Percentiles rank a stretch among this genome's conserved stretches.
Conservation (phyloP, 768 basidiomycete species). For the Tephrocybe sp. region DNA sequence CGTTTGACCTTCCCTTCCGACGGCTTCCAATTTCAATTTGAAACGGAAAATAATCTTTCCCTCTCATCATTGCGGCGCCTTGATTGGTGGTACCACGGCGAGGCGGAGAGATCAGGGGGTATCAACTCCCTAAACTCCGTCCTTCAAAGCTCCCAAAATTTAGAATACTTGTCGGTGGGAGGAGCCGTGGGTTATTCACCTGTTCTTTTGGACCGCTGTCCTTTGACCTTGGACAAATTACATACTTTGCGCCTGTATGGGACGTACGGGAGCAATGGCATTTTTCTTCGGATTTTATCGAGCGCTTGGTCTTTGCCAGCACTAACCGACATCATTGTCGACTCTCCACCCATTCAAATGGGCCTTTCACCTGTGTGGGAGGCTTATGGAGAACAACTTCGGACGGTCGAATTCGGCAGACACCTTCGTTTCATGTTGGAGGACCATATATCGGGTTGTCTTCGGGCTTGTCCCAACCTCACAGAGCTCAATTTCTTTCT, state of each 20-base stretch:
- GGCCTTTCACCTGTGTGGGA: conserved; percentile 50
- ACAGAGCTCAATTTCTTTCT: conserved; percentile 56
- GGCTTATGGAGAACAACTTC: conserved; percentile 48
- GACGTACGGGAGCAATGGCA: conserved; percentile 44
- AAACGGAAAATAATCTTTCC: conserved; percentile 44
- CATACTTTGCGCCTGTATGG: conserved; percentile 52
- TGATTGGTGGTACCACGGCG: conserved; percentile 67
- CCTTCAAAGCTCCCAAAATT: conserved; percentile 50
- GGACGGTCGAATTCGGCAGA: conserved; percentile 57
- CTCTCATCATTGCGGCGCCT: conserved; percentile 57
- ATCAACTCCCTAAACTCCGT: conserved; percentile 61
- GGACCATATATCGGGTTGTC: conserved; percentile 47
- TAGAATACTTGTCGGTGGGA: conserved; percentile 59
- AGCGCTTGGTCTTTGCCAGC: conserved; percentile 52
- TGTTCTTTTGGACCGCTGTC: conserved; percentile 20
- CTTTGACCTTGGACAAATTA: conserved; percentile 43
- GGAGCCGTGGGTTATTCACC: conserved; percentile 37
- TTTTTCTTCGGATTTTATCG: conserved; percentile 49
- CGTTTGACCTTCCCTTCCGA: conserved; percentile 24
- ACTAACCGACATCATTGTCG: conserved; percentile 51
- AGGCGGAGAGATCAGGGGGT: conserved; percentile 62
- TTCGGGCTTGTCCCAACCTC: conserved; percentile 46
- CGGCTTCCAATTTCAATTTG: conserved; percentile 50
- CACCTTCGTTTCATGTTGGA: conserved; percentile 52
- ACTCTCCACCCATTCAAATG: conserved; percentile 39